Percentiles rank a stretch among this genome's conserved stretches.
These are phyloP conservation scores for Logfia minima DNA, from an alignment of 129 eudicot species.

Conservation along the genomic window DNA sequence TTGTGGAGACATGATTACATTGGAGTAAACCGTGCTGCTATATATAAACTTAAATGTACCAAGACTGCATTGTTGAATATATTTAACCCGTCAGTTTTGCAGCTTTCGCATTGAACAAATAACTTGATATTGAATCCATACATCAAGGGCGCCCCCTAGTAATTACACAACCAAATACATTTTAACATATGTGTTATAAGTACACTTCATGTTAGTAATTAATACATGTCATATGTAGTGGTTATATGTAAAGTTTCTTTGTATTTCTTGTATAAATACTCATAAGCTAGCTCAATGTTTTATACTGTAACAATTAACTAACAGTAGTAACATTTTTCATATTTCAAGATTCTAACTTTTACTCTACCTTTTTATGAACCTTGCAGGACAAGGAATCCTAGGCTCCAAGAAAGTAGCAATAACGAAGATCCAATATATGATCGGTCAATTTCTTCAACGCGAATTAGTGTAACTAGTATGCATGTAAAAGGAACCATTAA, in stretches of 20 bases:
- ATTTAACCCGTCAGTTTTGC: not conserved
- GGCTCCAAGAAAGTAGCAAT: slow-evolving; percentile 18
- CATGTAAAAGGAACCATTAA: slow-evolving; percentile 1
- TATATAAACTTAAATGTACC: not conserved
- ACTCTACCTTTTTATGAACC: not conserved
- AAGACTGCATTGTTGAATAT: not conserved
- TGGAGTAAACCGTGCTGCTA: not conserved
- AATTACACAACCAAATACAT: not conserved
- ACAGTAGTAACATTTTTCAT: not conserved
- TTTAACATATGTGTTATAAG: not conserved
- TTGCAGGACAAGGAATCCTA: slow-evolving; percentile 42
- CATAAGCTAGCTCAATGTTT: too few relatives aligned
- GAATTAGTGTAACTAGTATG: slow-evolving; percentile 26
- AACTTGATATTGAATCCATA: not conserved
- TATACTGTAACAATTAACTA: too few relatives aligned
- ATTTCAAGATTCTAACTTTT: not conserved
- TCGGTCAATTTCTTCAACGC: not conserved
- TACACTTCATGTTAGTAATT: not conserved
- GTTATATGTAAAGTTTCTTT: too few relatives aligned
- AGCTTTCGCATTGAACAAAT: not conserved
- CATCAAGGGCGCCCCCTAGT: too few relatives aligned
- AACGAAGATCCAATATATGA: slow-evolving; percentile 5
- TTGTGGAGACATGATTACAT: not conserved
- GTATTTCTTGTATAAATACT: too few relatives aligned
- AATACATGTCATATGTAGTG: not conserved